Evolutionary conservation across 768 basidiomycete species (phyloP), one percentile per base, ranked within the genome.

Genomic region (Asterophora parasitica): DNA sequence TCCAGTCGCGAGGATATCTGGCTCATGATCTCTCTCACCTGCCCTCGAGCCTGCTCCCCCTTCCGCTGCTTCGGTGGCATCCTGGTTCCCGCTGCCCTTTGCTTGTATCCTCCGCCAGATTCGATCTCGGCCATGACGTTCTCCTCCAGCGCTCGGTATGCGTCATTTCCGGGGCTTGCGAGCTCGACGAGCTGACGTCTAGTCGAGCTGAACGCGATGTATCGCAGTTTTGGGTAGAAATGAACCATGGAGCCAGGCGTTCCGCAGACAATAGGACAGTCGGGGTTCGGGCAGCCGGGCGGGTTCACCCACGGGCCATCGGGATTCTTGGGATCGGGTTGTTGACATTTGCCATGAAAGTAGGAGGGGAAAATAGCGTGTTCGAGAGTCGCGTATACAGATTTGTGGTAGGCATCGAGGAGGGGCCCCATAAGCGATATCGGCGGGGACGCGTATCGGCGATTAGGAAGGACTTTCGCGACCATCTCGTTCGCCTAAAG

Each of bases 241-340:
- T 88, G 85, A 8, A 84, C 76, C 54, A 90, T 64, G 2, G 86
- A 88, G 8, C 87, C 86, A n/a, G 88, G 85, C 4, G 87, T 89
- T 58, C 88, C 86, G 53, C 87, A 89, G 27, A 88, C 77, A 46
- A 87, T 76, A 16, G 84, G 78, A 60, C 87, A 90, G 58, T 88
- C 79, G 30, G 86, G 85, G 54, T 88, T 85, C 7, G 87, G 87
- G 55, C 88, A 89, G 17, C 88, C 87, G 1, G 66, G 44, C 12
- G 86, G 87, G 33, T 84, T 76, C 47, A 72, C 65, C 34, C 10
- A 19, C 1, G 52, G 56, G n/a, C 46, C 55, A 16, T 47, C 40
- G 9, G 52, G 50, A 13, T 55, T 46, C 7, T 42, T 15, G 16
- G 52, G 49, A 30, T 79, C 78, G 36, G 76, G 67, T 17, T 69